These are phyloP conservation scores for Xylaria flabelliformis DNA, from an alignment of 495 filamentous ascomycete species.

Conservation along the genomic window DNA sequence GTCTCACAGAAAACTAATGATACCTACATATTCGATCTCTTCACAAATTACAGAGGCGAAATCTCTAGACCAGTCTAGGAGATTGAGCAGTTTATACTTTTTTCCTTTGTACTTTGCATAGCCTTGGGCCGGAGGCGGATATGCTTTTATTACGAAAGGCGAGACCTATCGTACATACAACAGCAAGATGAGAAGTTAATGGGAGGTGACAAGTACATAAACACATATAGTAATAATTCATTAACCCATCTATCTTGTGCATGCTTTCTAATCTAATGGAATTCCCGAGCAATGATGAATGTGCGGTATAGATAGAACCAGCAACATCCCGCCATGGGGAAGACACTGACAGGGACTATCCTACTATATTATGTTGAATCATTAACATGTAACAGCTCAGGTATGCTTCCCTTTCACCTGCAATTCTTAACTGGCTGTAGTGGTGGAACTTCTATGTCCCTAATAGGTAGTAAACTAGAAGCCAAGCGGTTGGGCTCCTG, in stretches of 20 bases:
- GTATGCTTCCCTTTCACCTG: not conserved
- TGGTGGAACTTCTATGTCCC: constrained; percentile 9
- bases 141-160: constrained; percentile 18
- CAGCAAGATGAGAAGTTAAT: constrained; percentile 16
- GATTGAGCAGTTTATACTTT: constrained; percentile 23
- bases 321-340: not conserved
- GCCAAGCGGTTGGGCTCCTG: constrained; percentile 9
- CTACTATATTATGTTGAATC: not conserved
- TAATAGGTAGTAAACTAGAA: constrained; percentile 1
- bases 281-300: not conserved
- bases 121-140: constrained; percentile 5
- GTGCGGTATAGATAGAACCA: not conserved
- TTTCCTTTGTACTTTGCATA: constrained; percentile 29
- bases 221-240: constrained; percentile 23
- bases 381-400: not conserved
- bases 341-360: not conserved
- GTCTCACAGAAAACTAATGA: constrained; percentile 34
- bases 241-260: not conserved
- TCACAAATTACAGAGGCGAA: not conserved
- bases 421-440: not conserved
- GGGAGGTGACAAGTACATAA: not conserved
- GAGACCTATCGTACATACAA: constrained; percentile 17
- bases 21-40: constrained; percentile 25
- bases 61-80: constrained; percentile 15
- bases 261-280: not conserved